phyloP scores from a whole-genome alignment of 106 monocot genomes.

The Amphibolis antarctica region DNA sequence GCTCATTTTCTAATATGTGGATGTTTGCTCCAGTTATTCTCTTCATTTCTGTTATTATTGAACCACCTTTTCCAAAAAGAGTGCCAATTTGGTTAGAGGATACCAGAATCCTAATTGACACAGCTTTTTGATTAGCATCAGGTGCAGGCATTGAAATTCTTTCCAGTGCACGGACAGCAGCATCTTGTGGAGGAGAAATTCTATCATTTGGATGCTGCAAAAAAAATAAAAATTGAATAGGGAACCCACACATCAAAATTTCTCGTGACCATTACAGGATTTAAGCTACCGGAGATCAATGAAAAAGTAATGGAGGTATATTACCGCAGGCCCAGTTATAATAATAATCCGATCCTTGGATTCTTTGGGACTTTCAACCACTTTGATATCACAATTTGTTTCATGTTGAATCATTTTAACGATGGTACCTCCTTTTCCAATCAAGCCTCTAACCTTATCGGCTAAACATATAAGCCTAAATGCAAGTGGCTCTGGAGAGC shows the following conservation, averaged over 20 bases:
- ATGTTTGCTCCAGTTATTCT: slow-evolving; percentile 71
- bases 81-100: slow-evolving; percentile 71
- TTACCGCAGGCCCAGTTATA: slow-evolving; percentile 82
- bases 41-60: slow-evolving; percentile 91
- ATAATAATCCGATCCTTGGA: slow-evolving; percentile 65
- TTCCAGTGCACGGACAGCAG: slow-evolving; percentile 51
- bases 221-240: not conserved
- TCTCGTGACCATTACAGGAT: not conserved
- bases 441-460: slow-evolving; percentile 80
- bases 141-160: slow-evolving; percentile 37
- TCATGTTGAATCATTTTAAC: slow-evolving; percentile 65
- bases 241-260: not conserved
- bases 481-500: slow-evolving; percentile 41
- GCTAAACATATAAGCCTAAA: slow-evolving; percentile 61
- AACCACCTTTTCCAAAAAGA: slow-evolving; percentile 82
- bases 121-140: slow-evolving; percentile 33
- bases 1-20: slow-evolving; percentile 53
- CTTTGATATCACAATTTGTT: slow-evolving; percentile 74
- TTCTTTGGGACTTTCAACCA: slow-evolving; percentile 46
- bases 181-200: slow-evolving; percentile 77
- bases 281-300: not conserved
- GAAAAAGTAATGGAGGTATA: not conserved
- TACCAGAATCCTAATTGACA: slow-evolving; percentile 42
- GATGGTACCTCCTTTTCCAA: slow-evolving; percentile 77
- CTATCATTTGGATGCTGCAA: slow-evolving; percentile 62